These are phyloP conservation scores for Cajanus cajan DNA, from an alignment of 306 rosid species.

Conservation along the genomic window DNA sequence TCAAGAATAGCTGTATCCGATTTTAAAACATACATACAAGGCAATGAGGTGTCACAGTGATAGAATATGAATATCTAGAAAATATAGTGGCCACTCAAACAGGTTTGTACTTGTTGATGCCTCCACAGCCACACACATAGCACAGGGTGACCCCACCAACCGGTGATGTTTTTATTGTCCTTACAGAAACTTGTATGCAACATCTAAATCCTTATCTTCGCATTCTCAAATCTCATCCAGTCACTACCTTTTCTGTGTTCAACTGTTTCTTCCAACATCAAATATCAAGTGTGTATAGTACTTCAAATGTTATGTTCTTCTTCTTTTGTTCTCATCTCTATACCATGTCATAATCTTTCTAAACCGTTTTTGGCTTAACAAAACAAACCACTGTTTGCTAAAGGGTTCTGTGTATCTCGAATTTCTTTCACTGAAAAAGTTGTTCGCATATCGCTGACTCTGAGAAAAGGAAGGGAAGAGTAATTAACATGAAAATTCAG, in stretches of 20 bases:
- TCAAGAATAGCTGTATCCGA: not conserved
- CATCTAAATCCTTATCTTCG: slow-evolving; percentile 43
- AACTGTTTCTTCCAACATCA: not conserved
- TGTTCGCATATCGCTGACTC: not conserved
- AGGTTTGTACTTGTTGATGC: not conserved
- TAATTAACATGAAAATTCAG: slow-evolving; percentile 72
- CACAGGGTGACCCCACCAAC: slow-evolving; percentile 12
- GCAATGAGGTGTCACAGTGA: not conserved
- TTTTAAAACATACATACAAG: not conserved
- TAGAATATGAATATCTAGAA: slow-evolving; percentile 34
- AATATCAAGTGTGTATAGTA: not conserved
- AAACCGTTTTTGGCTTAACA: not conserved
- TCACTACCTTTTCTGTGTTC: slow-evolving; percentile 12
- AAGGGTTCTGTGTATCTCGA: not conserved
- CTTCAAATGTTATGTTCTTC: not conserved
- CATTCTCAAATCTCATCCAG: slow-evolving; percentile 41
- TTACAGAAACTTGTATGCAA: not conserved
- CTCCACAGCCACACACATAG: slow-evolving; percentile 39
- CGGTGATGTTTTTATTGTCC: not conserved
- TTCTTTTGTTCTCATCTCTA: not conserved
- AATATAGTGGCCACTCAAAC: slow-evolving; percentile 19
- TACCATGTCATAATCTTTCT: not conserved
- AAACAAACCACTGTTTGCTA: not conserved
- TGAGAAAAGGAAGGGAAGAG: not conserved
- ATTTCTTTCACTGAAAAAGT: not conserved